Base-by-base conservation (phyloP, 1,139 yeast genomes). In the Zygosaccharomyces pseudobailii region DNA sequence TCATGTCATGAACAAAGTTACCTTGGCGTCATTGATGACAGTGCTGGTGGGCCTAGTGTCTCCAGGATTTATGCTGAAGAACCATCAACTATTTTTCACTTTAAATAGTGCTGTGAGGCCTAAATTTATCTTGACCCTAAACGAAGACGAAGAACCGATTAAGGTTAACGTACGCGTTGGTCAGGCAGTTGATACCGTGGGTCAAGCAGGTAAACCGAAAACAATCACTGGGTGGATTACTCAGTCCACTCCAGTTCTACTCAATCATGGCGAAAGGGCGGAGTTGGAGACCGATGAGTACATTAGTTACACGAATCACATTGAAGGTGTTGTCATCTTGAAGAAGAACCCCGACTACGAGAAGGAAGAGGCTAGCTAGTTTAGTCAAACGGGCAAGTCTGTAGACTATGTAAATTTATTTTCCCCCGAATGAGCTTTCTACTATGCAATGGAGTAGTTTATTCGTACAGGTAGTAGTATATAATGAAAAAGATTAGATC, bases 211-310 rank as follows among this genome's bases (percentile, higher is more conserved):
- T 72, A 88, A 88, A 61, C 98, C 98, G 36, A 92, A 92, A 73
- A 90, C 97, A 23, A 94, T 94, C 43, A 94, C 98, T 4, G 98
- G 98, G 36, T 94, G 98, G 98, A 97, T 92, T 22, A 94, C 99
- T 1, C 98, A 94, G 65, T 87, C 95, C 5, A 92, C 98, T 0
- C 99, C 99, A 0, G 98, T 92, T 22, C 74, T 94, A 59, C 75
- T 94, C 52, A 90, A 94, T 45, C 83, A 84, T 59, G 97, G 97
- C 42, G 98, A 94, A 69, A 79, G 97, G 55, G 99, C 98, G 0
- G 99, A 94, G 68, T 75, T 94, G 57, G 99, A 94, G 67, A 71
- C 68, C 46, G 90, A 87, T 61, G 97, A 92, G 71, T 94, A 90
- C 73, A 76, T 87, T 55, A 80, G 95, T 55, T 76, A 89, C 62